Percentiles rank a stretch among this genome's conserved stretches.
Conservation (phyloP, 176 grass and related monocot genomes). For the Calamus simplicifolius region DNA sequence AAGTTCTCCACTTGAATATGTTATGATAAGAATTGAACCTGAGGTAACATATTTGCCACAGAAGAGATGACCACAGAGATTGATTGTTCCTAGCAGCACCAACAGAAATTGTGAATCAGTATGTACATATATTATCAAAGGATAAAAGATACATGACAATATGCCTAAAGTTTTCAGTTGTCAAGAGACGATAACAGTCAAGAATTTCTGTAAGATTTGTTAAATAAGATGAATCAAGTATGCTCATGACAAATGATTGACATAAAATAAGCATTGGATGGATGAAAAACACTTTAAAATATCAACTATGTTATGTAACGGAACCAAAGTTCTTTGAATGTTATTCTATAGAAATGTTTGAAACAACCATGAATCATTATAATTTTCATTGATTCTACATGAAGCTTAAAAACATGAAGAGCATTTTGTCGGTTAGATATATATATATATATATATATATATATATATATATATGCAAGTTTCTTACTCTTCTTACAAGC, state of each 20-base stretch:
- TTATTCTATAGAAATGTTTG: too few species aligned
- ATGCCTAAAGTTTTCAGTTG: too few species aligned
- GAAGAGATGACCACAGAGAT: slow-evolving; percentile 78
- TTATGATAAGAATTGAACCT: slow-evolving; percentile 36
- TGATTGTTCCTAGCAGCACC: slow-evolving; percentile 59
- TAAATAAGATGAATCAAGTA: too few species aligned
- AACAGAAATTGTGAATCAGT: slow-evolving; percentile 7
- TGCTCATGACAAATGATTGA: too few species aligned
- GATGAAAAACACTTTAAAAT: too few species aligned
- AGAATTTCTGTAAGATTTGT: slow-evolving; percentile 2
- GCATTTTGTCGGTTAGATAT: neutral
- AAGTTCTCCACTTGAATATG: neutral
- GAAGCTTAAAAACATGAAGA: slow-evolving; percentile 8
- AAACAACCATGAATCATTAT: neutral
- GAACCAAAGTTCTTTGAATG: too few species aligned
- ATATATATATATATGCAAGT: neutral
- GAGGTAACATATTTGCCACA: slow-evolving; percentile 85
- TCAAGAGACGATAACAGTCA: neutral
- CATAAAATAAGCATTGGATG: too few species aligned
- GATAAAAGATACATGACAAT: slow-evolving; percentile 4
- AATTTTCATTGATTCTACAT: neutral
- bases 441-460: too few species aligned
- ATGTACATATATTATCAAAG: neutral
- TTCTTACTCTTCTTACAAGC: slow-evolving; percentile 77
- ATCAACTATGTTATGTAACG: too few species aligned